Evolutionary conservation across 257 asterid genomes (phyloP), one percentile per base, ranked within the genome.

Genomic region (Primulina eburnea): DNA sequence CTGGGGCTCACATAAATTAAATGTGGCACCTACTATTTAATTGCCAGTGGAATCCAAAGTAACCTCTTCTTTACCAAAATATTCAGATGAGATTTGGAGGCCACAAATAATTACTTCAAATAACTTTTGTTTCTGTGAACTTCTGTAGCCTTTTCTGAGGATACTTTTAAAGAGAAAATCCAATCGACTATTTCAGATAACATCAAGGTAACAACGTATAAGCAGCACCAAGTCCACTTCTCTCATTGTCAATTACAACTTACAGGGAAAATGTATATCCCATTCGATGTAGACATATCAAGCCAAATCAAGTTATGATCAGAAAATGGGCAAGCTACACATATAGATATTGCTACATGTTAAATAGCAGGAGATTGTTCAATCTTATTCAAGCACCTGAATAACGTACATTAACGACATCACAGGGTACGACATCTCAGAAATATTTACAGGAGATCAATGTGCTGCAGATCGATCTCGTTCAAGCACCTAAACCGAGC

Each of bases 341-440:
- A 50, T 56, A 57, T 4, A 72, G 8, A 26, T 38, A 65, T 38
- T 64, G 24, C 59, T n/a, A 17, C 26, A 64, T 57, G 18, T 28
- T 64, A 62, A 28, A 52, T n/a, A 63, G 29, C 62, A 68, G 40
- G 28, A 40, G 57, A 11, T 9, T 50, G 16, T 61, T 60, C 64
- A 7, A 73, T 29, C 69, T 34, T 47, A 75, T 50, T 67, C 69
- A 1, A 73, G 67, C 70, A 37, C 52, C 29, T 17, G 14, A 17
- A 65, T 62, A 61, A 43, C 43, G 26, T 10, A 37, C 35, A 47
- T 2, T 32, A 62, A 61, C 59, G 4, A 29, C 32, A 60, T 14
- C 53, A 58, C 18, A 20, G 18, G 17, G 38, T 18, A 33, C 32
- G 4, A 2, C 30, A 12, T 35, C 8, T 20, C 24, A 32, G 50